These are phyloP conservation scores for Theobroma grandiflorum DNA, from an alignment of 441 rosid species.

Conservation along the genomic window DNA sequence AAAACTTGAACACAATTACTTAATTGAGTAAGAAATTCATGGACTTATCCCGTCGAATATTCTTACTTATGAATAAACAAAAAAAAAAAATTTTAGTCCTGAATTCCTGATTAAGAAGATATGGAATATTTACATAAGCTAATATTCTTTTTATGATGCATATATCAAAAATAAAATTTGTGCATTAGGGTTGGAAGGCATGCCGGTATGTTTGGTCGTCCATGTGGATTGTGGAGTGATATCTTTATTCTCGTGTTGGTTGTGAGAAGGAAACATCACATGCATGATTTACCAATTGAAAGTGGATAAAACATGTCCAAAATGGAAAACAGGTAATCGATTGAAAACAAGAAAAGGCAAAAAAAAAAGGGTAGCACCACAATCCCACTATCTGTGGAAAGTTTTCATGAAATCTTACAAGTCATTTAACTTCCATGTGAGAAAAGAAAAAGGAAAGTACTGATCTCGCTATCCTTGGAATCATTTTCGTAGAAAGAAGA, in stretches of 20 bases:
- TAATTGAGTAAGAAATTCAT: too few species aligned
- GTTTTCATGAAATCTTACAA: slow-evolving; percentile 13
- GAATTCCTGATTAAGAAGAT: too few species aligned
- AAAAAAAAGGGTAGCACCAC: neutral
- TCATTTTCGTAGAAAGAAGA: neutral
- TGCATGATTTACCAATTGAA: neutral
- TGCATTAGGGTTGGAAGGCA: too few species aligned
- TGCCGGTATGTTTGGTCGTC: too few species aligned
- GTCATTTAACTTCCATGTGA: slow-evolving; percentile 23
- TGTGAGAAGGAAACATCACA: neutral
- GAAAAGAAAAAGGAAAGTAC: neutral
- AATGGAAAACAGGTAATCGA: slow-evolving; percentile 2
- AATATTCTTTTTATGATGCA: too few species aligned
- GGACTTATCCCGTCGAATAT: too few species aligned
- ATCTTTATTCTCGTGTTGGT: neutral
- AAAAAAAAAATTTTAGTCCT: too few species aligned
- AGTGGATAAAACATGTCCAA: neutral
- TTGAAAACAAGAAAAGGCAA: neutral
- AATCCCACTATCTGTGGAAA: slow-evolving; percentile 10
- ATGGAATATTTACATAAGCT: too few species aligned
- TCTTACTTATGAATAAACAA: too few species aligned
- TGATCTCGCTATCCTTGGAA: neutral
- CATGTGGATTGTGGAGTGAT: too few species aligned
- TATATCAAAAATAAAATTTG: too few species aligned
- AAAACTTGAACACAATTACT: too few species aligned